A percentile compares a stretch with the other conserved stretches of the same genome.
phyloP scores from a whole-genome alignment of 345 rosid genomes.

The Salix caprea region DNA sequence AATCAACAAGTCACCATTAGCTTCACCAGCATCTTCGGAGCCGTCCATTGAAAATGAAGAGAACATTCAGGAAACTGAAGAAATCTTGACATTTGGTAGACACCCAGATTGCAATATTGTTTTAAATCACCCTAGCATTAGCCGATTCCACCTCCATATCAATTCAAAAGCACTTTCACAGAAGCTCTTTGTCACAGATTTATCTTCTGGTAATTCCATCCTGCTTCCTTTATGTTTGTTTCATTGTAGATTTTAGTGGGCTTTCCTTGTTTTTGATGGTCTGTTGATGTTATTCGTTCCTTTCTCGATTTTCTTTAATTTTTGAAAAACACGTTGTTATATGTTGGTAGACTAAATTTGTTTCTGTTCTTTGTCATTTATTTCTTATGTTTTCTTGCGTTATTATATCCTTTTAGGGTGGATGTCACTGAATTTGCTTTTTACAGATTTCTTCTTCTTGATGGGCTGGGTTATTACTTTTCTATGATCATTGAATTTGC shows the following conservation, averaged over 20 bases:
- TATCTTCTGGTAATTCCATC: slow-evolving; percentile 55
- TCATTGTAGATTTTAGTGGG: not conserved
- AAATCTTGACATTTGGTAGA: too few relatives aligned
- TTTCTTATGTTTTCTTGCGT: not conserved
- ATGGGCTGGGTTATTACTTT: not conserved
- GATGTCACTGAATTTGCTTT: not conserved
- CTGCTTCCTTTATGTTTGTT: not conserved
- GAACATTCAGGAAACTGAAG: too few relatives aligned
- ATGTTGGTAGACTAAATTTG: not conserved
- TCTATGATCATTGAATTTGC: slow-evolving; percentile 1
- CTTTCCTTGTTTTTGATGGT: not conserved
- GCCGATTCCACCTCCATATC: slow-evolving; percentile 83
- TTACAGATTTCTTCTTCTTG: not conserved
- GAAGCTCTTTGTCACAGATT: slow-evolving; percentile 67
- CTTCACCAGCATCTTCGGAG: too few relatives aligned
- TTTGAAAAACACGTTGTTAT: not conserved
- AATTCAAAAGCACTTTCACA: slow-evolving; percentile 42
- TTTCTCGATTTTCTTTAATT: not conserved
- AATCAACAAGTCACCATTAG: too few relatives aligned
- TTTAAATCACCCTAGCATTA: slow-evolving; percentile 81
- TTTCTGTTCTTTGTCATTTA: not conserved
- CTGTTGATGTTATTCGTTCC: not conserved
- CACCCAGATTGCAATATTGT: slow-evolving; percentile 64
- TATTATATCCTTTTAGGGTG: not conserved
- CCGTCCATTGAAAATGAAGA: too few relatives aligned